phyloP scores from a whole-genome alignment of 2,329 filamentous ascomycete species.

The Alternaria postmessia region DNA sequence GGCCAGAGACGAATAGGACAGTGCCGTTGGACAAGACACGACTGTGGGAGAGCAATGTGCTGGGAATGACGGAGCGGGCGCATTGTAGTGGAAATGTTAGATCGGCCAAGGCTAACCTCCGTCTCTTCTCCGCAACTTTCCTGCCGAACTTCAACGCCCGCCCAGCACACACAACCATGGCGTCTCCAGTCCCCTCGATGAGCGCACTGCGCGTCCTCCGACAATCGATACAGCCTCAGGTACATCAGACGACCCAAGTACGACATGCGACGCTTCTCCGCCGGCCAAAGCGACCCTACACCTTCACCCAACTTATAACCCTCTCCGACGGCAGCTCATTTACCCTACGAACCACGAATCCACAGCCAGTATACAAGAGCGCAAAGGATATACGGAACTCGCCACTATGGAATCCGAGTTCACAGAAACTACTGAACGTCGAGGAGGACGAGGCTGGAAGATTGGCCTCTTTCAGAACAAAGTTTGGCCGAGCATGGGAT shows the following conservation, averaged over 20 bases:
- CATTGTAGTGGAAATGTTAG: constrained; percentile 25
- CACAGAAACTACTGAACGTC: constrained; percentile 81
- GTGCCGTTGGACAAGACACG: neutral
- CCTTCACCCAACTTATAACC: constrained; percentile 95
- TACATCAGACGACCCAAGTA: constrained; percentile 60
- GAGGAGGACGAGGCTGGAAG: constrained; percentile 95
- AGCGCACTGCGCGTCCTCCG: constrained; percentile 44
- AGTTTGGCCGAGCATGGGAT: constrained; percentile 88
- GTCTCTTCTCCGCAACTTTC: constrained; percentile 36
- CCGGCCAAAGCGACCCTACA: constrained; percentile 91
- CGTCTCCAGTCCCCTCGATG: constrained; percentile 43
- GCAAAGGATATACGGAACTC: constrained; percentile 90
- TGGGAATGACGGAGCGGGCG: constrained; percentile 13
- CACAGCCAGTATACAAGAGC: constrained; percentile 66
- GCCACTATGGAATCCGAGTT: constrained; percentile 87
- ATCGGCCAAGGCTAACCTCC: constrained; percentile 21
- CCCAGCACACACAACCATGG: constrained; percentile 32
- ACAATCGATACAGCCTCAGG: constrained; percentile 31
- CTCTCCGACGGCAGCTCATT: constrained; percentile 90
- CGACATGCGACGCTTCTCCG: constrained; percentile 85
- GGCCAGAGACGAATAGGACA: neutral
- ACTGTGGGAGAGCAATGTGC: constrained; percentile 1
- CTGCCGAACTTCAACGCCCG: constrained; percentile 13
- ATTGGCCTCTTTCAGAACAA: constrained; percentile 82
- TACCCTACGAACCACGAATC: constrained; percentile 79